A percentile compares a stretch with the other conserved stretches of the same genome.
Conservation (phyloP, 208 protist genomes). For the Acanthamoeba triangularis region DNA sequence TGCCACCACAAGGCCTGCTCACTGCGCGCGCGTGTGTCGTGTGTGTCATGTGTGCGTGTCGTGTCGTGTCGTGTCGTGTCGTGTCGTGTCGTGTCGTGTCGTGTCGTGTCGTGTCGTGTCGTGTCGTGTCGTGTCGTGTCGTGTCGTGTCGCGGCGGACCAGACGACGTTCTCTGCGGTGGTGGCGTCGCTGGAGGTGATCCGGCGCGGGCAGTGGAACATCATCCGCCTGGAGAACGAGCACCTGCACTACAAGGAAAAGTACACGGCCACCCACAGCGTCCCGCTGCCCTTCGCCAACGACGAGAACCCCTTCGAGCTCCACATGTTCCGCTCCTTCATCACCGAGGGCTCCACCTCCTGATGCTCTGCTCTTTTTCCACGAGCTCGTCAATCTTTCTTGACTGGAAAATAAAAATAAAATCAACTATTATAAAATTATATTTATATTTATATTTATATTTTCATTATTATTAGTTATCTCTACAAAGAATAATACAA, state of each 20-base stretch:
- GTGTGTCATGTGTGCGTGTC: no score
- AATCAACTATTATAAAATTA: background rate
- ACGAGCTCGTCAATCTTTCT: no score
- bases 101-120: no score
- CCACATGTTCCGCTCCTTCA: background rate
- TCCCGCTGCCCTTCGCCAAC: background rate
- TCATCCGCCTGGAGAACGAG: constrained; percentile 89
- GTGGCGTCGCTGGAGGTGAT: constrained; percentile 86
- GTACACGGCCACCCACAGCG: constrained; percentile 78
- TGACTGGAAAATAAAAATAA: background rate
- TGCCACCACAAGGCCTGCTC: no score
- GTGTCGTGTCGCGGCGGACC: no score
- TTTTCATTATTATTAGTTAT: background rate
- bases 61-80: no score
- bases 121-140: no score
- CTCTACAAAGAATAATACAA: background rate
- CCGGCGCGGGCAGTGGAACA: constrained; percentile 86
- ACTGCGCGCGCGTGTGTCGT: no score
- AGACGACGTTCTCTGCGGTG: constrained; percentile 74
- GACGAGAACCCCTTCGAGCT: constrained; percentile 12
- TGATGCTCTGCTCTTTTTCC: background rate
- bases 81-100: no score
- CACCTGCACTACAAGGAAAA: constrained; percentile 87
- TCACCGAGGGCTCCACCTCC: background rate
- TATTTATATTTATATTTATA: background rate